phyloP scores from a whole-genome alignment of 495 filamentous ascomycete species.

The Podospora pseudopauciseta region DNA sequence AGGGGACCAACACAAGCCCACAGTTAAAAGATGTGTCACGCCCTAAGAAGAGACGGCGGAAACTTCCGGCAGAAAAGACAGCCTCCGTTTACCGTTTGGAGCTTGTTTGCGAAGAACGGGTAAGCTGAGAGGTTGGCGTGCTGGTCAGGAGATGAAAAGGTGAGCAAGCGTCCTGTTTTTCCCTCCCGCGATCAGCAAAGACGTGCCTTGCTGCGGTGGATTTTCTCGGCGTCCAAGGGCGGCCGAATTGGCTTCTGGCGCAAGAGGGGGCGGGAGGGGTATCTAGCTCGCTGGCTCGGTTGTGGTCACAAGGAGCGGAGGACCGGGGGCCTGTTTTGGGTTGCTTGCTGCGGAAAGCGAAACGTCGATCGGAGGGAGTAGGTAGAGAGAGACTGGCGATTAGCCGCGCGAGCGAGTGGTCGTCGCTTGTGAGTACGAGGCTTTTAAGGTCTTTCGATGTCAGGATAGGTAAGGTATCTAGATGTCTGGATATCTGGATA shows the following conservation, averaged over 20 bases:
- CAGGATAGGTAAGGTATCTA: background rate
- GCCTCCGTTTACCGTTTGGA: background rate
- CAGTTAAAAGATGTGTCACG: background rate
- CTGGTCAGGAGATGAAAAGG: background rate
- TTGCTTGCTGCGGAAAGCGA: constrained; percentile 1
- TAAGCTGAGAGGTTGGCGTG: background rate
- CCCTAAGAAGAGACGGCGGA: background rate
- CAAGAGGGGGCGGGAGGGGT: background rate
- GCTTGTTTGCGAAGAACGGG: background rate
- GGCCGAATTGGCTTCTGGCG: background rate
- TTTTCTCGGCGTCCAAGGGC: constrained; percentile 3
- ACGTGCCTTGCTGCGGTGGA: constrained; percentile 1
- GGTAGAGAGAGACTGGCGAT: background rate
- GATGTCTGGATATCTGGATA: too few relatives aligned
- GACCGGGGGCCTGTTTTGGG: constrained; percentile 2
- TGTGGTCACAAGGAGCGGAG: constrained; percentile 3
- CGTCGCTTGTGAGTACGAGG: background rate
- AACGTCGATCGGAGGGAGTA: background rate
- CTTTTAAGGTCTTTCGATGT: background rate
- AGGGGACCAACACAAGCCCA: background rate
- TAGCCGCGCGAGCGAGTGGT: background rate
- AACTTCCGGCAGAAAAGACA: background rate
- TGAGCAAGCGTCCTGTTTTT: constrained; percentile 4
- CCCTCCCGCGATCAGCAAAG: constrained; percentile 1
- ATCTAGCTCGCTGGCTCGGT: background rate